Conservation (phyloP, 176 grass and related monocot genomes). For the Triticum aestivum region IWGSC_CS_RefSeq_v2.1 NC_057799.1:394919072-394919571, state of each 20-base stretch:
- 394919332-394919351: slow-evolving; percentile 9
- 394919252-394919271: slow-evolving; percentile 74
- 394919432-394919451: not conserved
- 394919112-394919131: not conserved
- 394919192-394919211: slow-evolving; percentile 89
- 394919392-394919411: not conserved
- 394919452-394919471: not conserved
- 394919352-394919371: not conserved
- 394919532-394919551: not conserved
- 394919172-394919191: slow-evolving; percentile 98
- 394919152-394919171: slow-evolving; percentile 98
- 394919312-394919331: not conserved
- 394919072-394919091: not conserved
- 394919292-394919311: slow-evolving; percentile 4
- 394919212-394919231: slow-evolving; percentile 97
- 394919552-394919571: not conserved
- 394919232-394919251: slow-evolving; percentile 93
- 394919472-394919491: not conserved
- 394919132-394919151: slow-evolving; percentile 10
- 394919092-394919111: not conserved
- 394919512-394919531: not conserved
- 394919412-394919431: slow-evolving; percentile 5
- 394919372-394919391: not conserved
- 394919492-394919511: not conserved
- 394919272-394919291: slow-evolving; percentile 5